phyloP scores from a whole-genome alignment of 1,284 basidiomycete genomes.

The Ganoderma lingzhi region DNA sequence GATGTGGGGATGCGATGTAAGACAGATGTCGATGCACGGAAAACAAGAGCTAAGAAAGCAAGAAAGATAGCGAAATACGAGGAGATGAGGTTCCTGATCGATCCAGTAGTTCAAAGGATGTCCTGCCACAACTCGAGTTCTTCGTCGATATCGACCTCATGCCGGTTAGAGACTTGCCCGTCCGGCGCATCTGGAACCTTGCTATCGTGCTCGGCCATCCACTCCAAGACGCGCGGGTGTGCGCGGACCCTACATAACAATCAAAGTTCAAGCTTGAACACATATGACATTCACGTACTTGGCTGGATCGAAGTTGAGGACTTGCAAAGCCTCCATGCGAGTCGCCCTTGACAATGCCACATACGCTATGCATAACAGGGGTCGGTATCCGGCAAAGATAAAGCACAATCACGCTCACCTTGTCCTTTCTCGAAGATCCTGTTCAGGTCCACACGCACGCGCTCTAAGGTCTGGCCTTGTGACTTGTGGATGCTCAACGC shows the following conservation, averaged over 20 bases:
- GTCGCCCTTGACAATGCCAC: conserved; percentile 77
- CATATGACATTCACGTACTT: conserved; percentile 48
- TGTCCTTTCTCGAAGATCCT: conserved; percentile 85
- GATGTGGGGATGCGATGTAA: background rate
- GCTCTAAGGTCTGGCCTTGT: conserved; percentile 84
- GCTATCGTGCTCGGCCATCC: conserved; percentile 30
- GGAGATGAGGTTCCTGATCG: background rate
- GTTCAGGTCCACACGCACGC: conserved; percentile 75
- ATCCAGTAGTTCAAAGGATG: conserved; percentile 1
- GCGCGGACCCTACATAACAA: conserved; percentile 39
- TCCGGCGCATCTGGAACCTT: conserved; percentile 16
- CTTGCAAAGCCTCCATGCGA: conserved; percentile 68
- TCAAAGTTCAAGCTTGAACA: conserved; percentile 33
- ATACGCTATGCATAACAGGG: conserved; percentile 54
- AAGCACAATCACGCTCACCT: conserved; percentile 46
- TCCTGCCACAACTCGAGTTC: conserved; percentile 29
- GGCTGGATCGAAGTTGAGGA: conserved; percentile 61
- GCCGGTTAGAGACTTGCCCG: conserved; percentile 1
- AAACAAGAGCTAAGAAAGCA: conserved; percentile 1
- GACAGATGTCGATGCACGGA: background rate
- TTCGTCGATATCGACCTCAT: conserved; percentile 19
- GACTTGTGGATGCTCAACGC: conserved; percentile 89
- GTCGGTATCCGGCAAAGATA: background rate
- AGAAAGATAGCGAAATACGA: background rate
- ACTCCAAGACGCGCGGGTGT: conserved; percentile 42